Evolutionary conservation across 106 monocot genomes (phyloP), one percentile per base, ranked within the genome.

Genomic region (Dendrobium nobile): DNA sequence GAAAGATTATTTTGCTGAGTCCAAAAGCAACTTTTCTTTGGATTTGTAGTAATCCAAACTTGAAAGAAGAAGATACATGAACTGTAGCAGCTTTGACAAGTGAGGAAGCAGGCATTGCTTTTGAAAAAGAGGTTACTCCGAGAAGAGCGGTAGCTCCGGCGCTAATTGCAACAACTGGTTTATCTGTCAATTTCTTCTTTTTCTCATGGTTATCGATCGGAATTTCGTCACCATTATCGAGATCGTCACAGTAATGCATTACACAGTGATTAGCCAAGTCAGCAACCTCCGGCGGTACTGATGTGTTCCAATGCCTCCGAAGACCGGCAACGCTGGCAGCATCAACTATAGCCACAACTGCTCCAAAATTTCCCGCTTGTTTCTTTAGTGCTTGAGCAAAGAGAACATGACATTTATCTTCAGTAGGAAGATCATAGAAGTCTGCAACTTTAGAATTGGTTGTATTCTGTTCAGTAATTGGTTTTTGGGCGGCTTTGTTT

Each of bases 61-160:
- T 87, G 6, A 90, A 58, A 24, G 79, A 68, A 47, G 77, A 72
- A 18, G 90, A 87, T 42, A 77, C 55, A 65, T 90, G 87, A 22
- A 87, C 80, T 22, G 61, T 9, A 47, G 87, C 79, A 33, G 92
- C 17, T 77, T 99, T 99, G 13, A 90, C 15, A 9, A 99, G 64
- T 41, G 91, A 83, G 20, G 98, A 91, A 20, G 88, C 91, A 28
- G 87, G 90, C 20, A 94, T 11, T 33, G 82, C 86, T 79, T 94
- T 98, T 27, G 94, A 89, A 44, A 94, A 75, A 79, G 97, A 98
- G 75, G 94, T 87, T 61, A 83, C 89, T 22, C 98, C 89, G 13
- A 95, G n/a, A 82, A 95, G 47, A 20, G 87, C 95, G 22, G 95
- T 93, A 33, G 92, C 95, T 61, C 98, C 98, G 67, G 95, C 93